Evolutionary conservation across 768 basidiomycete species (phyloP), one percentile per base, ranked within the genome.

Genomic region (Tulasnella sp.): DNA sequence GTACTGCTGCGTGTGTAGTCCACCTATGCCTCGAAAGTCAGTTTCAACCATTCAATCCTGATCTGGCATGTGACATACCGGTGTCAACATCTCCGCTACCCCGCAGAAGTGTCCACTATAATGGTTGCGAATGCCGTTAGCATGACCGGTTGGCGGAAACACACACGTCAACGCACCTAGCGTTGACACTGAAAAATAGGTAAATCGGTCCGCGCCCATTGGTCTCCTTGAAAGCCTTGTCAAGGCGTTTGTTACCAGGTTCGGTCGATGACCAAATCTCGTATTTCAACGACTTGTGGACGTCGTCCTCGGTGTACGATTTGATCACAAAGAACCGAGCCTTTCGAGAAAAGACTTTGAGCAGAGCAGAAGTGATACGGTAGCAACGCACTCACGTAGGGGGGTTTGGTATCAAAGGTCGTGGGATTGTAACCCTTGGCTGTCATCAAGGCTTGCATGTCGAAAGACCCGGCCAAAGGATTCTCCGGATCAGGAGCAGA

Each of bases 231-330:
- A 96, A 98, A 0, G 94, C 96, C 67, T 90, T 89, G 68, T 99
- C 94, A 14, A 99, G 80, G 34, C 96, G 77, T 72, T 98, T 96
- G 67, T 99, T 99, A 2, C 96, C 96, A 1, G 91, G 86, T 67
- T 92, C 90, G 0, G 93, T 96, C 7, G 91, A 94, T 60, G 89
- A 90, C 93, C 93, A 96, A 48, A 97, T 96, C 69, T 94, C 92
- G 63, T 94, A 93, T 65, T 94, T 94, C 65, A 96, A 77, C 14
- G 89, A 93, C 69, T 99, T 99, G 72, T 98, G 94, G 0, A 99
- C 94, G 66, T 99, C 94, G 65, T 97, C 96, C 69, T 98, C 94
- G 1, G 96, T 98, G 71, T 93, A 99, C 0, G 90, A 94, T 69
- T 99, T 99, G 76, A 99, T 98, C 31, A 98, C 94, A 66, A 97